phyloP scores from a whole-genome alignment of 306 rosid species.

The Medicago arabica region DNA sequence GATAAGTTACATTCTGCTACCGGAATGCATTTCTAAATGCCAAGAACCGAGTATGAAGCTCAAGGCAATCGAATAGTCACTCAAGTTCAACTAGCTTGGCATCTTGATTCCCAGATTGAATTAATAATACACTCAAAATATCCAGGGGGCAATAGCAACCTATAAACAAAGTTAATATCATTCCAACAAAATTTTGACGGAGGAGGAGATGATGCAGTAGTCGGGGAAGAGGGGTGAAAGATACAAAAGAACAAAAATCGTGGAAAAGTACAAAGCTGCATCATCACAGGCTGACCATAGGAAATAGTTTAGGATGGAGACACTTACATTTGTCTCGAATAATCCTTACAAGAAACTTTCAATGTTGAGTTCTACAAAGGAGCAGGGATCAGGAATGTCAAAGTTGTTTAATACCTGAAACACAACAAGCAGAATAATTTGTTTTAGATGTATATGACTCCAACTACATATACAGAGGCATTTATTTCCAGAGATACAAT shows the following conservation, averaged over 20 bases:
- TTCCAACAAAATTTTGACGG: not conserved
- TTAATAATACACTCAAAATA: constrained; percentile 4
- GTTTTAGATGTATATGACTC: constrained; percentile 16
- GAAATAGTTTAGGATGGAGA: constrained; percentile 30
- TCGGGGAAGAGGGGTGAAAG: not conserved
- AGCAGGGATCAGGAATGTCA: constrained; percentile 93
- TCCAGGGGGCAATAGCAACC: constrained; percentile 23
- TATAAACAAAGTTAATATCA: constrained; percentile 29
- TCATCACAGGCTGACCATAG: not conserved
- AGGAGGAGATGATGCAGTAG: not conserved
- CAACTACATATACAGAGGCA: not conserved
- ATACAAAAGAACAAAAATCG: constrained; percentile 9
- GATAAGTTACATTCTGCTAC: constrained; percentile 23
- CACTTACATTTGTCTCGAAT: constrained; percentile 50
- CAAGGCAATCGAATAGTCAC: too few species aligned
- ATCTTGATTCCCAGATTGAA: constrained; percentile 33
- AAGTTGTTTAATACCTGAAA: constrained; percentile 85
- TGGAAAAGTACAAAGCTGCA: constrained; percentile 18
- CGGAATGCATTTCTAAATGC: constrained; percentile 21
- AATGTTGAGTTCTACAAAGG: constrained; percentile 75
- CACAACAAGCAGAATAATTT: constrained; percentile 18
- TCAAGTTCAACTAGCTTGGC: constrained; percentile 30
- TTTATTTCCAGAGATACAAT: constrained; percentile 15
- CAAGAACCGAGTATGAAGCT: not conserved
- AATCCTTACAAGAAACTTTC: constrained; percentile 64